Percentiles rank a stretch among this genome's conserved stretches.
Conservation (phyloP, 2,329 filamentous ascomycete species). For the Colletotrichum magnum region DNA sequence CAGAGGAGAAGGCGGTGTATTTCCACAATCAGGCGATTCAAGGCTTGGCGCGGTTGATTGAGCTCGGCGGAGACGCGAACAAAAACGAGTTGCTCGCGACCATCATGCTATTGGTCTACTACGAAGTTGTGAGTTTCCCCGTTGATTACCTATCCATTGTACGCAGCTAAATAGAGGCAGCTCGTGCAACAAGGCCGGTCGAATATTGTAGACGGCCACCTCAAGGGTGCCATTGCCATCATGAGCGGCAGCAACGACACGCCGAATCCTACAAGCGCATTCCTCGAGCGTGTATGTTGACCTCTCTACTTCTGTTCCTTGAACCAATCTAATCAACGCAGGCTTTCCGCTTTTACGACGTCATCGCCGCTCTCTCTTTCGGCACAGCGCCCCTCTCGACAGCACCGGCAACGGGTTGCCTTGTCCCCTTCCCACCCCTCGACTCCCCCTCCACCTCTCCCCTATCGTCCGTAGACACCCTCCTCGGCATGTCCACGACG, state of each 20-base stretch:
- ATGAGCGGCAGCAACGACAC: conserved; percentile 64
- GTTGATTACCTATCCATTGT: too few relatives aligned
- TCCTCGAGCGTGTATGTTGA: conserved; percentile 68
- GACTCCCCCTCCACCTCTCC: conserved; percentile 62
- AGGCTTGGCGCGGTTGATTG: conserved; percentile 69
- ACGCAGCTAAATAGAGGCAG: conserved; percentile 52
- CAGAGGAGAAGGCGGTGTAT: conserved; percentile 69
- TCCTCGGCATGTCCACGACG: conserved; percentile 73
- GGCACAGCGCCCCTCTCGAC: conserved; percentile 70
- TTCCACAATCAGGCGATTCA: conserved; percentile 74
- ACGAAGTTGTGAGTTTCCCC: conserved; percentile 69
- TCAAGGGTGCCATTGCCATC: conserved; percentile 74
- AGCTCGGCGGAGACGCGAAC: conserved; percentile 63
- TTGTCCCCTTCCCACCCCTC: conserved; percentile 63
- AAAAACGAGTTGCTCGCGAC: conserved; percentile 72
- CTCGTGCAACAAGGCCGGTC: conserved; percentile 72
- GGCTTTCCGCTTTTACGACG: conserved; percentile 77
- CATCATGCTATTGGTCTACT: conserved; percentile 74
- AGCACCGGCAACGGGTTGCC: conserved; percentile 61
- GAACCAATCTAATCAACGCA: conserved; percentile 45
- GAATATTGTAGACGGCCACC: conserved; percentile 72
- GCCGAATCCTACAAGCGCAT: conserved; percentile 66
- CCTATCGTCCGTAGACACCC: conserved; percentile 67
- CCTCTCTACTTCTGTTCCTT: neutral
- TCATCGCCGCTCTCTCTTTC: conserved; percentile 74